These are phyloP conservation scores for Ascochyta rabiei DNA, from an alignment of 2,329 filamentous ascomycete genomes.

Conservation along the genomic window DNA sequence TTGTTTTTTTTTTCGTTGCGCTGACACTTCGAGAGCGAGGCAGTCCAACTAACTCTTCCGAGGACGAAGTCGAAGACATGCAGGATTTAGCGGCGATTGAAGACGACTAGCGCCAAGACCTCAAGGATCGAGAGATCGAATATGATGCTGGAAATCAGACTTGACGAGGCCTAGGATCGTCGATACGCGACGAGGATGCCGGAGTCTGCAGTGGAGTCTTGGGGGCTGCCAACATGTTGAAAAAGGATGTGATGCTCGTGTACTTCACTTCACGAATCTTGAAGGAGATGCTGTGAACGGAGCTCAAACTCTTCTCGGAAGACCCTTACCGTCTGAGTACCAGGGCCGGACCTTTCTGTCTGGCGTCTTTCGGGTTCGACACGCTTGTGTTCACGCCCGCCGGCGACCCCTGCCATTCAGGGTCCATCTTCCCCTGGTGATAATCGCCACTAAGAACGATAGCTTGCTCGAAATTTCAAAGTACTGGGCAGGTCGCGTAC, in stretches of 20 bases:
- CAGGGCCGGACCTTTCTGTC: background rate
- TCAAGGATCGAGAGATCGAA: conserved; percentile 15
- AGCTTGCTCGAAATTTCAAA: conserved; percentile 8
- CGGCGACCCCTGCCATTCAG: conserved; percentile 12
- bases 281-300: background rate
- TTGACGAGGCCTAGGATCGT: background rate
- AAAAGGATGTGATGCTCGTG: background rate
- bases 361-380: conserved; percentile 6
- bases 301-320: background rate
- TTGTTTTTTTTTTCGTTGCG: no score
- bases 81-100: conserved; percentile 14
- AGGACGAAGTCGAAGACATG: background rate
- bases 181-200: conserved; percentile 2
- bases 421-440: conserved; percentile 15
- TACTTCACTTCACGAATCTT: background rate
- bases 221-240: background rate
- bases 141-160: conserved; percentile 3
- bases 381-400: background rate
- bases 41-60: no score
- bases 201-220: background rate
- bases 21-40: no score
- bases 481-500: background rate
- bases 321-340: background rate
- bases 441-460: conserved; percentile 15
- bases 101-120: conserved; percentile 11